Evolutionary conservation across 1,139 yeast genomes (phyloP), one percentile per base, ranked within the genome.

Genomic region (Geotrichum cucujoidarum): DNA sequence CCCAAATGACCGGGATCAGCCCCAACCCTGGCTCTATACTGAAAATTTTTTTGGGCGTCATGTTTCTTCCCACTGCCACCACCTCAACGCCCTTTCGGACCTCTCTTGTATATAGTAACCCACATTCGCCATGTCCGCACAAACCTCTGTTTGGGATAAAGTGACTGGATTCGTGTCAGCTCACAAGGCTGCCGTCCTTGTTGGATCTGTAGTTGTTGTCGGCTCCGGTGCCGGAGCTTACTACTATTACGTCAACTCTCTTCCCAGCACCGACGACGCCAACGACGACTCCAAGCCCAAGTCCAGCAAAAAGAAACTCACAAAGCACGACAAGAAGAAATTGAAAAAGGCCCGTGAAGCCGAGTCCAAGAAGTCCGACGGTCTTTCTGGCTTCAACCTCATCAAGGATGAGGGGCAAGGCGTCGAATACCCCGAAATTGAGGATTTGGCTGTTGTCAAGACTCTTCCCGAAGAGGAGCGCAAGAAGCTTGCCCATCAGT

Each of bases 401-500:
- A 52, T 57, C 27, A 57, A 52, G 39, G 66, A 59, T 30, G 50
- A 57, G 13, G 50, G 55, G 14, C 55, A 55, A 17, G 53, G 55
- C 18, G 62, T 65, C 5, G 57, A 52, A 45, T 64, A 62, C 53
- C 68, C 69, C 11, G 60, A 60, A 13, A 60, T 66, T 40, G 53
- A 53, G 27, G 65, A 63, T 52, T 54, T 56, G 49, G 81, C 73
- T 37, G 64, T 66, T 49, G 70, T 84, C 40, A 64, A 68, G 20
- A 57, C 62, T 2, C 74, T 86, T 53, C 60, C 78, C 11, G 76
- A 67, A 5, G 73, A 71, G 43, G 78, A 83, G 55, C 81, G 76
- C 59, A 83, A 81, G 55, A 77, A 77, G 55, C 78, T 88, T 75
- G 87, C 96, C 7, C 67, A 78, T 52, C 79, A 82, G 37, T 77